phyloP scores from a whole-genome alignment of 257 asterid genomes.

The Solanum habrochaites region DNA sequence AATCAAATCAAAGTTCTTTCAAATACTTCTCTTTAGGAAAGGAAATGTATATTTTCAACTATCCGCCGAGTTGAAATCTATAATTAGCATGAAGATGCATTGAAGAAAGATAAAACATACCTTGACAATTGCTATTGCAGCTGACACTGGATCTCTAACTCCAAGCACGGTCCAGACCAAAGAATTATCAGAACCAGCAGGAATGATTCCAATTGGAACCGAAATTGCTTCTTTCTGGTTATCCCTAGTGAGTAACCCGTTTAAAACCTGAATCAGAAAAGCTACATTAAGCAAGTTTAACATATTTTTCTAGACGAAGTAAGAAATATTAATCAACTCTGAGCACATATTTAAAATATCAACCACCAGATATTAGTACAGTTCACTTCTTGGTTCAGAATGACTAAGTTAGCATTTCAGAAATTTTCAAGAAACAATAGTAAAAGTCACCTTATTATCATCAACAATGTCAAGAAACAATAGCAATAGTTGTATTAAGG shows the following conservation, averaged over 20 bases:
- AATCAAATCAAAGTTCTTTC: neutral
- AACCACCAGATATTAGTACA: neutral
- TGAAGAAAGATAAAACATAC: constrained; percentile 15
- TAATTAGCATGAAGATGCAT: neutral
- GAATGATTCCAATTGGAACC: constrained; percentile 90
- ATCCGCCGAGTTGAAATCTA: neutral
- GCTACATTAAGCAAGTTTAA: neutral
- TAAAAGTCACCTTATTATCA: neutral
- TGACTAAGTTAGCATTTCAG: neutral
- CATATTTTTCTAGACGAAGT: neutral
- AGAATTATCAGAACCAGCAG: constrained; percentile 99
- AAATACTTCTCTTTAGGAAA: neutral
- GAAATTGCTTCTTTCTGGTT: constrained; percentile 95
- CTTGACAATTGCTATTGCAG: constrained; percentile 92
- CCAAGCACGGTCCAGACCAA: constrained; percentile 99
- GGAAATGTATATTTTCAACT: neutral
- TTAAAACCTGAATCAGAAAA: constrained; percentile 60
- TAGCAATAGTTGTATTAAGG: neutral
- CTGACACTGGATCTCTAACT: constrained; percentile 91
- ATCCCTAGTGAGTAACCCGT: constrained; percentile 89
- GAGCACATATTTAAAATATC: neutral
- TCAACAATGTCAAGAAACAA: neutral
- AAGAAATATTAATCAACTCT: neutral
- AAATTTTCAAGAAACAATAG: neutral
- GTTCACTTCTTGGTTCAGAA: neutral